phyloP scores from a whole-genome alignment of 305 asterid species.

The Solanum hybrid region DNA sequence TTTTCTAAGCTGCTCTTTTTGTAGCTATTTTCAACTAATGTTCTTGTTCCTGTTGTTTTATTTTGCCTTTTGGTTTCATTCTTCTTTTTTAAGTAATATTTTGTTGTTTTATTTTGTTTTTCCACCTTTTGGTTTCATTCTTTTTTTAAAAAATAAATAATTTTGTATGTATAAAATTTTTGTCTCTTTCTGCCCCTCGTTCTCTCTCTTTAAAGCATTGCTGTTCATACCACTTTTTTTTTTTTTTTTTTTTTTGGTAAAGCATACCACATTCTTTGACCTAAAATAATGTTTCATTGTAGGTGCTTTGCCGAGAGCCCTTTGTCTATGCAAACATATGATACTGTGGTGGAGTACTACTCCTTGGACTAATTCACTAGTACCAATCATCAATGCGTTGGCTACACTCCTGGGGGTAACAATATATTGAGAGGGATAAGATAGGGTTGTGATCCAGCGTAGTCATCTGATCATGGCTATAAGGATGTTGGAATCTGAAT shows the following conservation, averaged over 20 bases:
- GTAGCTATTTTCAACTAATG: not conserved
- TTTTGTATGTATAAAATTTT: not conserved
- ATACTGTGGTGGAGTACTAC: conserved; percentile 33
- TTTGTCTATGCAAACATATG: conserved; percentile 40
- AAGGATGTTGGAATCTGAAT: not conserved
- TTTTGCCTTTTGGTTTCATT: not conserved
- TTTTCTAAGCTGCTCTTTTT: not conserved
- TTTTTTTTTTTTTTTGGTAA: not conserved
- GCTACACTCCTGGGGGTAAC: not conserved
- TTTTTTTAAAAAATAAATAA: not conserved
- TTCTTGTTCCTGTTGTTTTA: not conserved
- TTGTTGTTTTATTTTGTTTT: not conserved
- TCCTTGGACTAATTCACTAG: not conserved
- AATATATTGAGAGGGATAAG: not conserved
- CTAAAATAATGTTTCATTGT: not conserved
- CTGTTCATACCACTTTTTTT: not conserved
- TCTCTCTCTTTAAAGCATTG: not conserved
- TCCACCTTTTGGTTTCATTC: not conserved
- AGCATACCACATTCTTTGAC: not conserved
- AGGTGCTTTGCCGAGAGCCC: conserved; percentile 55
- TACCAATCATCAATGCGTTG: not conserved
- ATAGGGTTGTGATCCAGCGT: not conserved
- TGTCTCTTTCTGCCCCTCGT: not conserved
- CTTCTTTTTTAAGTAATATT: not conserved
- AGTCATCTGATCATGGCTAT: not conserved